Percentiles rank a stretch among this genome's conserved stretches.
phyloP scores from a whole-genome alignment of 78 protist species.

The Dictyostelium capitatum region DNA sequence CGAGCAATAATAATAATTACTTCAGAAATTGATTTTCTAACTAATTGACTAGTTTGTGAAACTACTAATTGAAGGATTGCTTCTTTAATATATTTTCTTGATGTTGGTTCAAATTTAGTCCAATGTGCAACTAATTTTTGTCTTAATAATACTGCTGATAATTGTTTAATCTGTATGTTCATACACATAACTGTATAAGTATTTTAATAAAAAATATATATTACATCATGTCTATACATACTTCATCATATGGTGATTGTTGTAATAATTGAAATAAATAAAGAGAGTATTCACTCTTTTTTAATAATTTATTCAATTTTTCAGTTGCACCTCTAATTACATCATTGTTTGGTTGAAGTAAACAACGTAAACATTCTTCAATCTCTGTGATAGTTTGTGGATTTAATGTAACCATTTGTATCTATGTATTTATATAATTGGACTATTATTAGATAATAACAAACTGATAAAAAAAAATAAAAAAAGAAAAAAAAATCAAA shows the following conservation, averaged over 20 bases:
- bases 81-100: slow-evolving; percentile 26
- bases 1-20: slow-evolving; percentile 57
- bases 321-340: slow-evolving; percentile 22
- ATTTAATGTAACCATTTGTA: neutral
- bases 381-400: slow-evolving; percentile 33
- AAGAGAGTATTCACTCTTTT: slow-evolving; percentile 17
- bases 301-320: slow-evolving; percentile 51
- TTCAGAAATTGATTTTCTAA: slow-evolving; percentile 62
- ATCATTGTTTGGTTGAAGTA: slow-evolving; percentile 67
- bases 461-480: neutral
- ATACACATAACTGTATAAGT: too few species aligned
- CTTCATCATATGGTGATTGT: slow-evolving; percentile 65
- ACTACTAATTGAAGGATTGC: slow-evolving; percentile 18
- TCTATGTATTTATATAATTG: neutral
- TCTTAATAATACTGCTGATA: slow-evolving; percentile 75
- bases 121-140: slow-evolving; percentile 81
- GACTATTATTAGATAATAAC: neutral
- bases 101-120: slow-evolving; percentile 2
- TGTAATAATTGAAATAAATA: slow-evolving; percentile 41
- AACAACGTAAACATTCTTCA: slow-evolving; percentile 37
- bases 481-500: neutral
- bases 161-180: slow-evolving; percentile 66
- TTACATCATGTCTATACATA: neutral
- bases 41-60: slow-evolving; percentile 12
- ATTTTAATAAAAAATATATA: neutral